A percentile compares a stretch with the other conserved stretches of the same genome.
Evolutionary conservation across 345 rosid genomes (phyloP).

Genomic region (Rhodamnia rubescens): DNA sequence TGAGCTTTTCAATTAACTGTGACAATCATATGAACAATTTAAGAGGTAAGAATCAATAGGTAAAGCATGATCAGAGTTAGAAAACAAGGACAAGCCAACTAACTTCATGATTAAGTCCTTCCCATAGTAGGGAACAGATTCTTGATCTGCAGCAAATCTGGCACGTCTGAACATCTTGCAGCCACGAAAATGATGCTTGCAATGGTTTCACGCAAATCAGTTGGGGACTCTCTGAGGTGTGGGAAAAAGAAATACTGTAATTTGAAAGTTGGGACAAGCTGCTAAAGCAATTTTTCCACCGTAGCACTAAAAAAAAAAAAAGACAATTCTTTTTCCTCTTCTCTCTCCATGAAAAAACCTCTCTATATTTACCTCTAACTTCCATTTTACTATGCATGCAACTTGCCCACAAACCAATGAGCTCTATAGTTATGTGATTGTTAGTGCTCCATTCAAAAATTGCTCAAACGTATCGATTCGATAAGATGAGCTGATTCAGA

Average conservation of each 20-base stretch:
- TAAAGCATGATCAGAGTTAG: neutral
- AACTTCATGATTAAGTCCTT: slow-evolving; percentile 94
- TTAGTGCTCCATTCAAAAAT: no score
- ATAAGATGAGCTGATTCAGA: neutral
- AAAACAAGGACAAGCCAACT: slow-evolving; percentile 17
- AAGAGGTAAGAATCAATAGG: neutral
- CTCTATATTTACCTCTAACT: neutral
- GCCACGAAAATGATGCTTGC: slow-evolving; percentile 88
- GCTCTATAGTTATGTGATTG: neutral
- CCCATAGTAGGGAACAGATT: slow-evolving; percentile 73
- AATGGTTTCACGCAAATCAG: slow-evolving; percentile 81
- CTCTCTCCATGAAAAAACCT: neutral
- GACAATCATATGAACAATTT: neutral
- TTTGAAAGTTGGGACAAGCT: neutral
- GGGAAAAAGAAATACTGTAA: neutral
- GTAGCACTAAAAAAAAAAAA: neutral
- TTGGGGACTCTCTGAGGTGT: slow-evolving; percentile 66
- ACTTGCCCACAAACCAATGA: neutral
- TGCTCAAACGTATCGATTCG: no score
- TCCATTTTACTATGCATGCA: neutral
- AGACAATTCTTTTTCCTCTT: neutral
- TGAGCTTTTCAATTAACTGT: slow-evolving; percentile 83
- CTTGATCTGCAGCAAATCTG: slow-evolving; percentile 74
- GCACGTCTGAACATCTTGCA: slow-evolving; percentile 89
- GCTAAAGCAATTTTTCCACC: neutral